Evolutionary conservation across 371 early-diverging fungal genomes (phyloP).

Genomic region (Haplosporangium sp.): DNA sequence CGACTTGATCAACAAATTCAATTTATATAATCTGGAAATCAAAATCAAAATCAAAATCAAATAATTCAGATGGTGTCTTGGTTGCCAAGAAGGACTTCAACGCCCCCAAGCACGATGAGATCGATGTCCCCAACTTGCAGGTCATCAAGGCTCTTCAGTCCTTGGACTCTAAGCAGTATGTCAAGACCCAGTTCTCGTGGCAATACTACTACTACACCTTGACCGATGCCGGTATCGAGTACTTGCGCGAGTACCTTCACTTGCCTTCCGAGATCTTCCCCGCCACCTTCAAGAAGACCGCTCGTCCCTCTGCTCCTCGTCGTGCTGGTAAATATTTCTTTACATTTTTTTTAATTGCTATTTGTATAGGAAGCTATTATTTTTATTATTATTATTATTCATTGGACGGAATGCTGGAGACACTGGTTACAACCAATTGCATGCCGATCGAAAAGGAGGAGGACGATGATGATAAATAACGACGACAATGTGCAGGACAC

Average conservation of each 20-base stretch:
- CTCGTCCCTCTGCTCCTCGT: constrained; percentile 66
- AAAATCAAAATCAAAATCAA: neutral
- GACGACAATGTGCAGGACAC: neutral
- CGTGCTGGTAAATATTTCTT: constrained; percentile 65
- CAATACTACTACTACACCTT: constrained; percentile 99
- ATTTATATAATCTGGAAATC: neutral
- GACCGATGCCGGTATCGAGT: constrained; percentile 97
- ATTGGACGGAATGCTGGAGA: no score
- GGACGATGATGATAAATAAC: neutral
- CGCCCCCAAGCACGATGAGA: constrained; percentile 93
- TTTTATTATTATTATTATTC: no score
- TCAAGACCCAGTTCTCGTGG: constrained; percentile 99
- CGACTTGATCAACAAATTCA: neutral
- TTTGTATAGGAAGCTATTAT: no score
- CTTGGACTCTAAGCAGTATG: constrained; percentile 94
- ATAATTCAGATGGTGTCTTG: constrained; percentile 90
- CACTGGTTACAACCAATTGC: no score
- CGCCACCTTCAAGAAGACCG: constrained; percentile 95
- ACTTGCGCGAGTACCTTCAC: constrained; percentile 97
- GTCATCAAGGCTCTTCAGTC: constrained; percentile 99
- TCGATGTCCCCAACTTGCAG: constrained; percentile 97
- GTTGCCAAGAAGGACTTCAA: constrained; percentile 90
- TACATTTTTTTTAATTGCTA: neutral
- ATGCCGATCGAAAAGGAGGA: neutral
- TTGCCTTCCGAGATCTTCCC: constrained; percentile 97